Evolutionary conservation across 352 stramenopile genomes (phyloP).

Genomic region (Globisporangium radiosum): DNA sequence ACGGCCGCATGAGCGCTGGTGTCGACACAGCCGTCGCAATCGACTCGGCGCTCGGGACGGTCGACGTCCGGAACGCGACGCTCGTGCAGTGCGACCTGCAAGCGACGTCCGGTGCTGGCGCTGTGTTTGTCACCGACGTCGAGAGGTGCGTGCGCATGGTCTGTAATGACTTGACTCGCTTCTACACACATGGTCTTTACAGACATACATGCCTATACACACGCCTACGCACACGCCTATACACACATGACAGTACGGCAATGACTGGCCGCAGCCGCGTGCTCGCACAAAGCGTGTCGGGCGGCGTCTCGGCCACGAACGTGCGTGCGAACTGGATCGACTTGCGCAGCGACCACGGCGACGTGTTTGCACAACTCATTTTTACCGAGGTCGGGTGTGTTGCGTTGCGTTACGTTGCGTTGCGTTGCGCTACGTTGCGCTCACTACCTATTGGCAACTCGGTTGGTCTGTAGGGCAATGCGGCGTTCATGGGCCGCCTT

Average conservation of each 20-base stretch:
- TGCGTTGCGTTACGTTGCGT: too few species aligned
- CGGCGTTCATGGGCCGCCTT: conserved; percentile 61
- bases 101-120: conserved; percentile 41
- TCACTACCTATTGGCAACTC: neutral
- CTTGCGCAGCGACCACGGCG: conserved; percentile 34
- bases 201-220: neutral
- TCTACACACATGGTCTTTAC: neutral
- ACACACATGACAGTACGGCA: conserved; percentile 19
- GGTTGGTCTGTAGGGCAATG: conserved; percentile 28
- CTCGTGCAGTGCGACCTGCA: conserved; percentile 49
- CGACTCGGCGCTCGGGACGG: conserved; percentile 38
- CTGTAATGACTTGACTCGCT: too few species aligned
- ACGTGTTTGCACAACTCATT: conserved; percentile 30
- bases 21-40: conserved; percentile 25
- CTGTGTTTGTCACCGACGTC: conserved; percentile 28
- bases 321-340: conserved; percentile 57
- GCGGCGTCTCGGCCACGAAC: conserved; percentile 30
- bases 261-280: conserved; percentile 49
- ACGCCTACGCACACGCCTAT: too few species aligned
- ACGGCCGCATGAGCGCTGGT: conserved; percentile 18
- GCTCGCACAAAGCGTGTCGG: conserved; percentile 34
- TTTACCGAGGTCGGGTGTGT: conserved; percentile 24
- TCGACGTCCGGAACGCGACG: conserved; percentile 36
- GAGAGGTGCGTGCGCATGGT: conserved; percentile 26
- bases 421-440: too few species aligned